These are phyloP conservation scores for Amborella trichopoda DNA, from an alignment of 164 flowering plant species.

Conservation along the genomic window DNA sequence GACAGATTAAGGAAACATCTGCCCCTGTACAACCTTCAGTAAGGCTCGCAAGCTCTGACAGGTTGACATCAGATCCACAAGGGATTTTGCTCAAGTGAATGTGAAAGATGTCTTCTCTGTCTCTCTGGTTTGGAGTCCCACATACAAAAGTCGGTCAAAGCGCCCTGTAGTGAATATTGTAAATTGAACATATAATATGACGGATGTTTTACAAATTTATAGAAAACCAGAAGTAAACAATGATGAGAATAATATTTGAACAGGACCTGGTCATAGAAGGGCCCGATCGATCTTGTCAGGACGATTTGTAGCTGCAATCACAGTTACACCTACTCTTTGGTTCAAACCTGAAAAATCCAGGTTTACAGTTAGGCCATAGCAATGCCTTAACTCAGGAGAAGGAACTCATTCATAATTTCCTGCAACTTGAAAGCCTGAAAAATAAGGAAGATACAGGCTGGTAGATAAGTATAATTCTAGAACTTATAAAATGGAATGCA, in stretches of 20 bases:
- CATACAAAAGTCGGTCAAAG: constrained; percentile 83
- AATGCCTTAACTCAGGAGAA: too few relatives aligned
- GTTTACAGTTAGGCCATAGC: too few relatives aligned
- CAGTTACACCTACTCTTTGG: constrained; percentile 75
- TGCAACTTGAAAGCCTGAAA: too few relatives aligned
- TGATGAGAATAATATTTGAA: not conserved
- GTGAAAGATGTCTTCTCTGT: constrained; percentile 66
- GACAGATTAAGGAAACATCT: constrained; percentile 70
- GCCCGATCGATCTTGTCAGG: constrained; percentile 97
- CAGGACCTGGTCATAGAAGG: constrained; percentile 78
- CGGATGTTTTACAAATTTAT: not conserved
- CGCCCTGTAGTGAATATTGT: constrained; percentile 46
- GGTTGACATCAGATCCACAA: constrained; percentile 49
- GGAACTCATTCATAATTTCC: too few relatives aligned
- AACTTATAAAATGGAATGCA: too few relatives aligned
- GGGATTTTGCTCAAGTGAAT: constrained; percentile 65
- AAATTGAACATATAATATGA: not conserved
- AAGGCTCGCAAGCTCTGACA: constrained; percentile 49
- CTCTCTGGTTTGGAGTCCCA: constrained; percentile 77
- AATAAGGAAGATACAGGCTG: too few relatives aligned
- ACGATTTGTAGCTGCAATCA: constrained; percentile 97
- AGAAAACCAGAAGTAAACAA: not conserved
- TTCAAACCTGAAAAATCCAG: constrained; percentile 50
- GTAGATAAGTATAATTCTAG: too few relatives aligned
- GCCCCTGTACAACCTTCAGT: constrained; percentile 87